Percentiles rank a stretch among this genome's conserved stretches.
phyloP scores from a whole-genome alignment of 805 yeast species.

The Cyberlindnera maclurae region DNA sequence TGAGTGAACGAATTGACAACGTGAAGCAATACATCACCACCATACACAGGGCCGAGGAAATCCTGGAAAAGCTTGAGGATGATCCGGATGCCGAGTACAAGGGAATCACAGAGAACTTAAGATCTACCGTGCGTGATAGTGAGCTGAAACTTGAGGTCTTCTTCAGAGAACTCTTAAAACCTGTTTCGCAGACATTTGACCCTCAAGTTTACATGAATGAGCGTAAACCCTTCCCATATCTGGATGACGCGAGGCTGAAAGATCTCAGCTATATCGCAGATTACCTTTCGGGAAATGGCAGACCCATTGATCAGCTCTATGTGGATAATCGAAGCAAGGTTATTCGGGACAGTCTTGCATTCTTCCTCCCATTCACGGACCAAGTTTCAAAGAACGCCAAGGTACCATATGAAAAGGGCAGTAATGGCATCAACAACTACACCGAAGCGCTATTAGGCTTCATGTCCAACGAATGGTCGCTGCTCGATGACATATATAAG shows the following conservation, averaged over 20 bases:
- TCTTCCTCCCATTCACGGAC: constrained; percentile 39
- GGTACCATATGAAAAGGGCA: constrained; percentile 53
- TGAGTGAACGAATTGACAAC: constrained; percentile 27
- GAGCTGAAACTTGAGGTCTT: constrained; percentile 46
- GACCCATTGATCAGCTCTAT: constrained; percentile 28
- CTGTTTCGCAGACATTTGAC: constrained; percentile 35
- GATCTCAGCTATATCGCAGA: constrained; percentile 37
- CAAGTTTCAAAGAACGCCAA: constrained; percentile 30
- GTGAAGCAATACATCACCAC: constrained; percentile 31
- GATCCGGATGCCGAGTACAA: constrained; percentile 39
- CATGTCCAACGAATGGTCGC: constrained; percentile 42
- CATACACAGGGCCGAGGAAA: constrained; percentile 37
- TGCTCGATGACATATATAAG: constrained; percentile 37
- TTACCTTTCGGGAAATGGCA: constrained; percentile 34
- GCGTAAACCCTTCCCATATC: constrained; percentile 35
- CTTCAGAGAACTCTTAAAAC: constrained; percentile 38
- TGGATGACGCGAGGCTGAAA: constrained; percentile 28
- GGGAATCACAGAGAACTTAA: constrained; percentile 59
- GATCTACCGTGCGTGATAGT: constrained; percentile 46
- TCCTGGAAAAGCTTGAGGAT: constrained; percentile 30
- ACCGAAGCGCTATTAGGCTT: constrained; percentile 44
- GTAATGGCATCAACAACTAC: constrained; percentile 49
- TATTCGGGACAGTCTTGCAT: constrained; percentile 37
- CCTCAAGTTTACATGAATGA: constrained; percentile 35
- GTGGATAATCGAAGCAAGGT: constrained; percentile 35